Evolutionary conservation across 2,329 filamentous ascomycete species (phyloP).

Genomic region (Sarocladium brachiariae): DNA sequence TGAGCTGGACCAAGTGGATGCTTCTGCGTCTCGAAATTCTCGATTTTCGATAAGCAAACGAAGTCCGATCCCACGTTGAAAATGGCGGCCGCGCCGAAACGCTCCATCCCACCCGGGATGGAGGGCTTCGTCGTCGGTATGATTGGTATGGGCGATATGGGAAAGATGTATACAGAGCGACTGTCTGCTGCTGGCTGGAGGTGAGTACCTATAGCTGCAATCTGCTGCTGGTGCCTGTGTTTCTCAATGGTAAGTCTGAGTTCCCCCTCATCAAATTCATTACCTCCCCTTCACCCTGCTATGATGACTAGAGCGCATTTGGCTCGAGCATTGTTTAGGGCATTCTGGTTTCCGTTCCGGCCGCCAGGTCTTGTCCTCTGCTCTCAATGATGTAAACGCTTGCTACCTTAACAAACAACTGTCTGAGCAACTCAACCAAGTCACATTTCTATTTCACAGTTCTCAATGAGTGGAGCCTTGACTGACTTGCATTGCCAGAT

Average conservation of each 20-base stretch:
- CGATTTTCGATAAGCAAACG: not conserved
- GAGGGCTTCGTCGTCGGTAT: constrained; percentile 77
- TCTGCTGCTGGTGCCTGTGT: not conserved
- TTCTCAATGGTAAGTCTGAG: constrained; percentile 29
- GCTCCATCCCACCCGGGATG: constrained; percentile 38
- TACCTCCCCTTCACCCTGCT: constrained; percentile 24
- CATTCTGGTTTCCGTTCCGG: constrained; percentile 68
- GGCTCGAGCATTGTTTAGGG: constrained; percentile 89
- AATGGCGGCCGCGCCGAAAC: not conserved
- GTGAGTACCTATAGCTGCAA: constrained; percentile 45
- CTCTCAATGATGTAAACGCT: constrained; percentile 98
- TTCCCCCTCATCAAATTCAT: constrained; percentile 9
- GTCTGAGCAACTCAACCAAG: constrained; percentile 60
- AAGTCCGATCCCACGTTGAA: not conserved
- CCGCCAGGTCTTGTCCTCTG: constrained; percentile 49
- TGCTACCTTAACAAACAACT: constrained; percentile 84
- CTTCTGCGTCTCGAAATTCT: not conserved
- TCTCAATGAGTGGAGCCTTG: no score
- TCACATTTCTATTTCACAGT: constrained; percentile 8
- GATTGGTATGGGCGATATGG: constrained; percentile 99
- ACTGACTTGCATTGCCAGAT: constrained; percentile 1
- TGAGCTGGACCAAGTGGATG: not conserved
- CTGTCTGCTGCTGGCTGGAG: constrained; percentile 93
- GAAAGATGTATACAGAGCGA: constrained; percentile 91
- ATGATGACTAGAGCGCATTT: constrained; percentile 99